Base-by-base conservation (phyloP, 2,329 filamentous ascomycete species). In the Lasiodiplodia citricola region DNA sequence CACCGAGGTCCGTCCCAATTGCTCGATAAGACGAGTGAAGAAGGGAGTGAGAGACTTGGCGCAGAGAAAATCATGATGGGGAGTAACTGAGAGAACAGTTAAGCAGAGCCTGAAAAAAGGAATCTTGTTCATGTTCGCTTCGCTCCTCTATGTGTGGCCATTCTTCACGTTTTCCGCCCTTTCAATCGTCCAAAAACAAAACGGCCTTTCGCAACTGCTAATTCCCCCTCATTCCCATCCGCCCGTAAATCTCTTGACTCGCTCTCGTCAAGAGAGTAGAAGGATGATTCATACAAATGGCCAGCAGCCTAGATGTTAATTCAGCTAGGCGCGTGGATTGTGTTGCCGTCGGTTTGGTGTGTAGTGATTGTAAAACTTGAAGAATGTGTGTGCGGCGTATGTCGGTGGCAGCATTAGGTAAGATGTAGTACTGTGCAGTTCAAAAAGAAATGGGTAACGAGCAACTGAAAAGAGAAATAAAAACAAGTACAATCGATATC, bases 351-450 rank as follows among this genome's bases (percentile, higher is more conserved):
- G 10, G 44, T 47, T 18, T 47, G 3, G 18, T 47, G 44, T 47
- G 44, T 47, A 47, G n/a, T 21, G 44, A 47, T 47, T 47, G 44
- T 47, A 21, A 47, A 47, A 47, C 7, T 21, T 31, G 2, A 35
- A 37, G 57, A 16, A 21, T 41, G 35, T n/a, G 25, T 31, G 58
- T 62, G 23, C 37, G 60, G 44, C 44, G 44, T 47, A 47, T 64
- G 37, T 52, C 60, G 31, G 44, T 28, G 25, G 47, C 60, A 64
- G 44, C 60, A 64, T 64, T 64, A 64, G 35, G 58, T 63, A 63
- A 52, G 47, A 28, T 50, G 60, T 64, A 52, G 44, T 51, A 47
- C 38, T 47, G 57, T 47, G 38, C 38, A 64, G 41, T 31, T 63
- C 16, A n/a, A 21, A 51, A 52, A 52, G 25, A 47, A 16, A 14